Percentiles rank a stretch among this genome's conserved stretches.
phyloP scores from a whole-genome alignment of 139 green algal genomes.

The Tetraselmis striata region DNA sequence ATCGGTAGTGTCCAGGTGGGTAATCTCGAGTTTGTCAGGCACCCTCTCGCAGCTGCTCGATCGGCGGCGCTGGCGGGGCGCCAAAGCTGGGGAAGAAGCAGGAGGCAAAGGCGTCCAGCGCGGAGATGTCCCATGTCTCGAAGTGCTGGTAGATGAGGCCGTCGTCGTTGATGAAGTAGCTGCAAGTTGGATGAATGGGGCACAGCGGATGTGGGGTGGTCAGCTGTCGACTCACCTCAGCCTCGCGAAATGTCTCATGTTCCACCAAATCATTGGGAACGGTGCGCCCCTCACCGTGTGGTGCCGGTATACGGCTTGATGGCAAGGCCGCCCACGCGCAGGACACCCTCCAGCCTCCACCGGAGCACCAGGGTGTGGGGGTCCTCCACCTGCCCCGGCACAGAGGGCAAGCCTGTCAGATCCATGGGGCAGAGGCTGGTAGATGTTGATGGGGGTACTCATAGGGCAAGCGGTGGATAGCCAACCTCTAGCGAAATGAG shows the following conservation, averaged over 20 bases:
- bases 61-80: constrained; percentile 13
- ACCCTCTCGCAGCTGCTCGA: background rate
- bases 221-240: too few species aligned
- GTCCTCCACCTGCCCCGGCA: constrained; percentile 2
- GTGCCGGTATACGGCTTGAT: constrained; percentile 54
- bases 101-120: constrained; percentile 31
- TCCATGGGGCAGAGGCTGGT: too few species aligned
- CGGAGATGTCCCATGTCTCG: constrained; percentile 49
- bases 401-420: too few species aligned
- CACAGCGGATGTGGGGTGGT: too few species aligned
- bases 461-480: background rate
- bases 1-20: too few species aligned
- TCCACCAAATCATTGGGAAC: too few species aligned
- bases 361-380: constrained; percentile 21
- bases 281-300: constrained; percentile 5
- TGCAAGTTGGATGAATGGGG: background rate
- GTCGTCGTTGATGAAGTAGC: constrained; percentile 10
- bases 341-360: constrained; percentile 37
- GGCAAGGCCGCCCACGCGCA: constrained; percentile 24
- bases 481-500: constrained; percentile 27
- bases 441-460: background rate
- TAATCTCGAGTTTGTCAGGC: too few species aligned
- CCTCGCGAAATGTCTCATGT: too few species aligned
- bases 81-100: constrained; percentile 18
- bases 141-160: constrained; percentile 30